Conservation (phyloP, 2,329 filamentous ascomycete genomes). For the Dryadomyces quercus-mongolicae region DNA sequence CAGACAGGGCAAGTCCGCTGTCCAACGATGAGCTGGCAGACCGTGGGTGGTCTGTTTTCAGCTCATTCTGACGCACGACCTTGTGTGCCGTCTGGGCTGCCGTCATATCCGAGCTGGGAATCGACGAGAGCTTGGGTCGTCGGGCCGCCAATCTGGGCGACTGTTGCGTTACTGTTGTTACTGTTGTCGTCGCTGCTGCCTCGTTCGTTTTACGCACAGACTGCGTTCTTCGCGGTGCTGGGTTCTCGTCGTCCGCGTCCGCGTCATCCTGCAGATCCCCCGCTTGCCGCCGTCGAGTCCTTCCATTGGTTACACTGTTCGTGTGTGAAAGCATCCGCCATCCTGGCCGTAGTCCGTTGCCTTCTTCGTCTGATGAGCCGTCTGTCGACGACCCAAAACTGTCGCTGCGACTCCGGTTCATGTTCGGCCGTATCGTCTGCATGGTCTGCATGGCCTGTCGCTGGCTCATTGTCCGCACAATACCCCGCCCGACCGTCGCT, state of each 20-base stretch:
- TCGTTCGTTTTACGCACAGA: neutral
- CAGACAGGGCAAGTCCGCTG: conserved; percentile 15
- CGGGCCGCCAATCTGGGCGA: neutral
- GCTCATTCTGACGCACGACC: neutral
- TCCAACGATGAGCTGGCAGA: conserved; percentile 15
- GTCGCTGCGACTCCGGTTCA: conserved; percentile 8
- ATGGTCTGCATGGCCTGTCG: neutral
- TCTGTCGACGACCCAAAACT: conserved; percentile 9
- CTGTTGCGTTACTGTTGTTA: neutral
- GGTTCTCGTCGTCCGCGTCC: neutral
- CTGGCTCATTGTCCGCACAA: conserved; percentile 2
- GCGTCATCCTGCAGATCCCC: neutral
- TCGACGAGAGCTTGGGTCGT: conserved; percentile 30
- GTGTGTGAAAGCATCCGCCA: conserved; percentile 6
- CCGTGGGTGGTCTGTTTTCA: conserved; percentile 1
- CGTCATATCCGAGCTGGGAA: conserved; percentile 27
- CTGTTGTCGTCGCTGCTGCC: too few relatives aligned
- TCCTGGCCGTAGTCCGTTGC: conserved; percentile 11
- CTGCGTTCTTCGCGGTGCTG: neutral
- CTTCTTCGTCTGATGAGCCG: conserved; percentile 21
- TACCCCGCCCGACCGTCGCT: neutral
- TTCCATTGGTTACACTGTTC: conserved; percentile 13
- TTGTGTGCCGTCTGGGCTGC: conserved; percentile 12
- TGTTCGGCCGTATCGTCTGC: neutral
- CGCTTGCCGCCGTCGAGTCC: neutral